phyloP scores from a whole-genome alignment of 768 basidiomycete species.

The Suillus sp. region DNA sequence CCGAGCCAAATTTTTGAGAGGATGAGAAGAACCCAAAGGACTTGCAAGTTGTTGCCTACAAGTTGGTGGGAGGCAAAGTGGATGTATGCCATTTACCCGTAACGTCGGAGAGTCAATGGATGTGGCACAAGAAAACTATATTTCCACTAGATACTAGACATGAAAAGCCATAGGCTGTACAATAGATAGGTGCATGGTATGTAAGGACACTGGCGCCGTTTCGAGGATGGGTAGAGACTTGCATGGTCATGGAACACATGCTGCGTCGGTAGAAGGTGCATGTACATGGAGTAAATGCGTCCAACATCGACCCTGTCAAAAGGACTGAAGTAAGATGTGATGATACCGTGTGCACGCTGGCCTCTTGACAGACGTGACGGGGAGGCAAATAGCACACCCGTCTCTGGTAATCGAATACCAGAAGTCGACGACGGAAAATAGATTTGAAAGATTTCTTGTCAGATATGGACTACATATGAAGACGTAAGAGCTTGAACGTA shows the following conservation, averaged over 20 bases:
- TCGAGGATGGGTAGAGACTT: constrained; percentile 3
- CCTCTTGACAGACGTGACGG: not conserved
- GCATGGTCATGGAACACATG: not conserved
- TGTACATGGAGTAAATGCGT: not conserved
- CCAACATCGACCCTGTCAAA: not conserved
- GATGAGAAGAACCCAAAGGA: constrained; percentile 8
- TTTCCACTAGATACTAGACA: constrained; percentile 38
- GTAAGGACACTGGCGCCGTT: constrained; percentile 5
- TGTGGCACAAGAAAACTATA: constrained; percentile 44
- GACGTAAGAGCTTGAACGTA: not conserved
- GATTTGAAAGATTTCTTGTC: constrained; percentile 1
- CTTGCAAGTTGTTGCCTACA: constrained; percentile 18
- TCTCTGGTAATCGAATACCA: not conserved
- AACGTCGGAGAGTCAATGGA: constrained; percentile 60
- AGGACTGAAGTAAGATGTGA: not conserved
- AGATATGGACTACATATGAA: not conserved
- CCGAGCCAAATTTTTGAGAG: not conserved
- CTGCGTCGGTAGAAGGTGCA: not conserved
- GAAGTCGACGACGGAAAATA: not conserved
- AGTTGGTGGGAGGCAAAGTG: constrained; percentile 23
- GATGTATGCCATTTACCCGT: constrained; percentile 33
- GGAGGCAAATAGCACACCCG: too few species aligned
- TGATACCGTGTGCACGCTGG: too few species aligned
- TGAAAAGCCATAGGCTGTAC: constrained; percentile 25
- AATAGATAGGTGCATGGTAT: constrained; percentile 17